Conservation (phyloP, 768 basidiomycete genomes). For the Lactifluus rugatus region DNA sequence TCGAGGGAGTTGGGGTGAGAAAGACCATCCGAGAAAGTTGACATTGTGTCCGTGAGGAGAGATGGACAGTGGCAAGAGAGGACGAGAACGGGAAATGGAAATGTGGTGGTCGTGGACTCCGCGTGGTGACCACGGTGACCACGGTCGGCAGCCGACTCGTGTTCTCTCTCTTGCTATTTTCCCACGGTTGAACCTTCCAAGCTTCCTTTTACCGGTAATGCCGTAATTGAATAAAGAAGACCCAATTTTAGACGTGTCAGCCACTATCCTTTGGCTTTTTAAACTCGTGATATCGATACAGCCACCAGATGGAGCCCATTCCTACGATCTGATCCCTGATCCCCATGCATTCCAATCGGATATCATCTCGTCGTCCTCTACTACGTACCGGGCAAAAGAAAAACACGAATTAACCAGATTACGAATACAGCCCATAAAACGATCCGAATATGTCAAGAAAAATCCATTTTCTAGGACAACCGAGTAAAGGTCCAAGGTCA, state of each 20-base stretch:
- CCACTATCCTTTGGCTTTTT: background rate
- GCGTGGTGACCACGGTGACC: background rate
- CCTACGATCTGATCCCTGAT: conserved; percentile 2
- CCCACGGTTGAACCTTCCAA: conserved; percentile 8
- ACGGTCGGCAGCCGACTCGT: background rate
- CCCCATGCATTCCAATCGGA: conserved; percentile 1
- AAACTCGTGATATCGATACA: background rate
- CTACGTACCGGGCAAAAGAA: background rate
- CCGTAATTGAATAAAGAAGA: background rate
- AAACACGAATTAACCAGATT: background rate
- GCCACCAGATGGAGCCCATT: background rate
- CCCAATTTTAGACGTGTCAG: background rate
- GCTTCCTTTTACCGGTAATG: too few relatives aligned
- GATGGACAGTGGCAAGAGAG: background rate
- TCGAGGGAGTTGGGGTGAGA: background rate
- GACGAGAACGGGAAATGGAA: background rate
- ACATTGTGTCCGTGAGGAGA: conserved; percentile 21
- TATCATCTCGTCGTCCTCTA: background rate
- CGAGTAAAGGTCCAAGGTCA: background rate
- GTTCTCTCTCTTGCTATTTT: background rate
- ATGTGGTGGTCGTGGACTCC: background rate
- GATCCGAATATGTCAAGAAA: conserved; percentile 11
- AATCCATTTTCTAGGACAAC: background rate
- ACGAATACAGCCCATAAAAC: conserved; percentile 1
- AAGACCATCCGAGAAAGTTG: conserved; percentile 28